Evolutionary conservation across 768 basidiomycete species (phyloP).

Genomic region (Amyloporia xantha): DNA sequence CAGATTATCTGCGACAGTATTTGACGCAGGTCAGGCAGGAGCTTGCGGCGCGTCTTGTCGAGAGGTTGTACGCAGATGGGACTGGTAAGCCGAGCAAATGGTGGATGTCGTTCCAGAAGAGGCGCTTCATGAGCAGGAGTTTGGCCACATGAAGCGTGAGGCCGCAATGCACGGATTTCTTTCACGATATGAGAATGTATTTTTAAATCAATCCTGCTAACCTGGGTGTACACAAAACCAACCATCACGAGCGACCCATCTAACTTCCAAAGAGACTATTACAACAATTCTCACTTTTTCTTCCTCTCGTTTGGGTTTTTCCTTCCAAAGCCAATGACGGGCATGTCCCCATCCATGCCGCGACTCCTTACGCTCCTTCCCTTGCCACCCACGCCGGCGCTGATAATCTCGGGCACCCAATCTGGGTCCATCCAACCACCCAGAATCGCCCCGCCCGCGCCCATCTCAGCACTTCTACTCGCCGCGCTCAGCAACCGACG

Average conservation of each 20-base stretch:
- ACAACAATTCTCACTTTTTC: conserved; percentile 36
- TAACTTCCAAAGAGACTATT: background rate
- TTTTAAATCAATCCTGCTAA: background rate
- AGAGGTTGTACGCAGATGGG: conserved; percentile 87
- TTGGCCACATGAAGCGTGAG: conserved; percentile 33
- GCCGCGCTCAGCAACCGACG: conserved; percentile 60
- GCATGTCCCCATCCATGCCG: conserved; percentile 64
- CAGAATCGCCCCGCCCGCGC: conserved; percentile 44
- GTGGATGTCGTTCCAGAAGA: conserved; percentile 99
- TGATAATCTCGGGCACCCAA: conserved; percentile 81
- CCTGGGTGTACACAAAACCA: background rate
- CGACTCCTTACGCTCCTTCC: conserved; percentile 47
- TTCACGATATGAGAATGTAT: background rate
- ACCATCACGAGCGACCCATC: background rate
- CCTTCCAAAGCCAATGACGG: conserved; percentile 79
- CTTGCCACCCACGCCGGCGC: conserved; percentile 61
- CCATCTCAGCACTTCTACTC: conserved; percentile 35
- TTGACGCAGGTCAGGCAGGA: conserved; percentile 92
- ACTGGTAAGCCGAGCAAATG: conserved; percentile 96
- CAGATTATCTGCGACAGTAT: conserved; percentile 88
- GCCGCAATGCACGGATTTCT: background rate
- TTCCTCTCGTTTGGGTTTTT: conserved; percentile 86
- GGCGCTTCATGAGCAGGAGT: conserved; percentile 92
- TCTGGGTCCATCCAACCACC: conserved; percentile 95
- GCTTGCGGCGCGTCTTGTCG: conserved; percentile 77